Conservation (phyloP, 169 alveolate species). For the Plasmodium knowlesi region DNA sequence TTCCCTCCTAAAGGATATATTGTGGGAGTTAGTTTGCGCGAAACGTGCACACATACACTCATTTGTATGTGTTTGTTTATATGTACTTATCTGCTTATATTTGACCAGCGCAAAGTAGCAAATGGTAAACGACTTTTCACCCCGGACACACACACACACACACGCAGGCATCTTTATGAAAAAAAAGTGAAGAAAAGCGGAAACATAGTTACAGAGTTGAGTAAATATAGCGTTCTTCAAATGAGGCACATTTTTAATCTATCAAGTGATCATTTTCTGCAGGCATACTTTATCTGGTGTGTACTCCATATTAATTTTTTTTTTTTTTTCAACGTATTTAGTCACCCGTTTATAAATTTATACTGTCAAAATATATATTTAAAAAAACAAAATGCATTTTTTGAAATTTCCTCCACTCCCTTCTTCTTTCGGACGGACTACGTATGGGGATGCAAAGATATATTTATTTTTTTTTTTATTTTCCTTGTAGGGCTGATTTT, state of each 20-base stretch:
- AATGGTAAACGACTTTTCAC: not conserved
- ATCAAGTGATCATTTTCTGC: slow-evolving; percentile 66
- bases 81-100: not conserved
- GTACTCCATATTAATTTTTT: not conserved
- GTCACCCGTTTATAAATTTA: not conserved
- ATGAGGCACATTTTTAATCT: slow-evolving; percentile 70
- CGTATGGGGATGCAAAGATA: not conserved
- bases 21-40: slow-evolving; percentile 63
- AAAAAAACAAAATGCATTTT: not conserved
- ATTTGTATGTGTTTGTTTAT: not conserved
- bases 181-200: slow-evolving; percentile 59
- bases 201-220: slow-evolving; percentile 49
- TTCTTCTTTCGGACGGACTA: not conserved
- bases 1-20: slow-evolving; percentile 38
- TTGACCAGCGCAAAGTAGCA: not conserved
- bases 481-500: slow-evolving; percentile 65
- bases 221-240: slow-evolving; percentile 69
- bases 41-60: not conserved
- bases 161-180: slow-evolving; percentile 58
- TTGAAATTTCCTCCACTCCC: not conserved
- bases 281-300: slow-evolving; percentile 68
- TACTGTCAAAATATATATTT: not conserved
- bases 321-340: not conserved
- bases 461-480: not conserved
- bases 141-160: not conserved